Evolutionary conservation across 192 early-diverging fungal genomes (phyloP), one percentile per base, ranked within the genome.

Genomic region (Umbelopsis ramanniana): DNA sequence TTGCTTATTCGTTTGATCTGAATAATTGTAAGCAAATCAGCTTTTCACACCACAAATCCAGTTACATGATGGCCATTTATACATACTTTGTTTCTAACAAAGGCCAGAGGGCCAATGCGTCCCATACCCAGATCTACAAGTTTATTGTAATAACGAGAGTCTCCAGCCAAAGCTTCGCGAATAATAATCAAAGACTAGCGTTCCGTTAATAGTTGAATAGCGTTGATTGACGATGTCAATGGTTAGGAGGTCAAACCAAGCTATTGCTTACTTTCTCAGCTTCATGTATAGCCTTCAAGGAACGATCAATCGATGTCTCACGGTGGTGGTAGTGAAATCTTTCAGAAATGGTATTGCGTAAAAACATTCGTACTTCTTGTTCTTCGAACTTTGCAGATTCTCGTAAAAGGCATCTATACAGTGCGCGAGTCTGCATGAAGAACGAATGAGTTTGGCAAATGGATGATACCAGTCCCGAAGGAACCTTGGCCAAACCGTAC

Each of bases 321-420:
- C 47, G 48, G 12, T 72, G 46, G 24, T 72, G 55, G 17, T 66
- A 72, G 6, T 46, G 71, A 52, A 72, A 72, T 11, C 71, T 53
- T 46, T 72, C 71, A 11, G 19, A n/a, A 29, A 72, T 66, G 12
- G 54, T 66, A 45, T 24, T 40, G 0, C 21, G 45, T 19, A 72
- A 26, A 66, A 66, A 72, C 26, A 1, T 29, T 46, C 22, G 22
- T 12, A 66, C 55, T 21, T 66, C 26, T 4, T 24, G 40, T 22
- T 46, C 26, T 19, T 66, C n/a, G 35, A 57, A 72, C 33, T 19
- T 53, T 7, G 3, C n/a, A 48, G 57, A 45, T 14, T 57, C 45
- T 6, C 71, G 60, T 52, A 72, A 17, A 9, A 72, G 33, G 17
- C 33, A 72, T 10, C 71, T 45, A 46, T 72, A 72, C 43, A 72